phyloP scores from a whole-genome alignment of 108 stramenopile genomes.

The Chaetoceros tenuissimus region DNA sequence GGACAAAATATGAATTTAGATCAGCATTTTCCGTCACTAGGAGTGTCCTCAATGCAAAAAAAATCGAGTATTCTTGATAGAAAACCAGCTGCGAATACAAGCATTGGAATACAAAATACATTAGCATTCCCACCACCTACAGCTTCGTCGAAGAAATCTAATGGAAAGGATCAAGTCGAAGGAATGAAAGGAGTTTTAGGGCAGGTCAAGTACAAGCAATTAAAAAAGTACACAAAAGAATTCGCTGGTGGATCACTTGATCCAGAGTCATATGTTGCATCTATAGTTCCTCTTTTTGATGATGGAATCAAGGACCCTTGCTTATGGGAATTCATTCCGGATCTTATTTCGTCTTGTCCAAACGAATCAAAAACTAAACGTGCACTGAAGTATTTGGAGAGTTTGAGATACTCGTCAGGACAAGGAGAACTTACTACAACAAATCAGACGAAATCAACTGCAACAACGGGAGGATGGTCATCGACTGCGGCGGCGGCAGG shows the following conservation, averaged over 20 bases:
- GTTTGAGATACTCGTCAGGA: background rate
- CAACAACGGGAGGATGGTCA: background rate
- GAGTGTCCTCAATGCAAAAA: conserved; percentile 11
- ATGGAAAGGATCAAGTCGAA: conserved; percentile 44
- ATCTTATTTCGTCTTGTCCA: conserved; percentile 66
- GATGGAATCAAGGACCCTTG: conserved; percentile 42
- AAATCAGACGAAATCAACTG: no score
- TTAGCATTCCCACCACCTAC: conserved; percentile 37
- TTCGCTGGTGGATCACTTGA: conserved; percentile 40
- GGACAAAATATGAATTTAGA: conserved; percentile 13
- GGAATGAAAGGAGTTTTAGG: conserved; percentile 65
- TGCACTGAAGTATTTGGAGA: conserved; percentile 44
- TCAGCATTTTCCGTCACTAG: conserved; percentile 7
- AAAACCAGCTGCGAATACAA: conserved; percentile 25
- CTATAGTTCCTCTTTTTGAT: conserved; percentile 60
- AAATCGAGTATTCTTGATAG: conserved; percentile 20
- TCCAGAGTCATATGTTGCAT: conserved; percentile 66
- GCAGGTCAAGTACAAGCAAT: conserved; percentile 57
- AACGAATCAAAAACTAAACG: conserved; percentile 24
- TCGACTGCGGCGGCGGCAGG: background rate
- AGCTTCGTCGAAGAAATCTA: background rate
- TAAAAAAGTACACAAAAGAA: conserved; percentile 61
- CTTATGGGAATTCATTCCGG: conserved; percentile 57
- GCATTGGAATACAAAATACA: conserved; percentile 30
- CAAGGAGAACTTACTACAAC: no score